These are phyloP conservation scores for Sporothrix globosa DNA, from an alignment of 2,329 filamentous ascomycete species.

Conservation along the genomic window DNA sequence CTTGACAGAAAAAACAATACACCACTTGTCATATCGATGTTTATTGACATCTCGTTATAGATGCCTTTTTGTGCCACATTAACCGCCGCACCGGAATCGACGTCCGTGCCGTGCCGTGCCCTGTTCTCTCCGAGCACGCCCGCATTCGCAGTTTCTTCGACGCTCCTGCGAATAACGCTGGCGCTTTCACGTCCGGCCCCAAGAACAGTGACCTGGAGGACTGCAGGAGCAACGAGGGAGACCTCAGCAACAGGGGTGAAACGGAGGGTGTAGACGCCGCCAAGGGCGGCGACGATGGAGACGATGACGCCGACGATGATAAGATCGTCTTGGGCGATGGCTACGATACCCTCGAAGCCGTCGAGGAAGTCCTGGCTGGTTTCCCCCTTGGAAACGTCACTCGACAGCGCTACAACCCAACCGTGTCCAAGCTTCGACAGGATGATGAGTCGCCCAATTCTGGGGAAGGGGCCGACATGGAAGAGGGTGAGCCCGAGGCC, in stretches of 20 bases:
- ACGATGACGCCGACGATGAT: not conserved
- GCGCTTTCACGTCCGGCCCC: not conserved
- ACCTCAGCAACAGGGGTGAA: not conserved
- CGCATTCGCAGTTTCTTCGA: constrained; percentile 2
- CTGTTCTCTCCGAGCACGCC: constrained; percentile 19
- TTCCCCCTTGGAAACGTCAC: constrained; percentile 18
- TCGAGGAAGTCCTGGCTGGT: not conserved
- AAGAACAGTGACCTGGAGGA: not conserved
- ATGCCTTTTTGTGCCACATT: constrained; percentile 27
- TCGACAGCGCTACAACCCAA: not conserved
- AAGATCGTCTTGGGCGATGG: not conserved
- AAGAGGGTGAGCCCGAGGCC: not conserved
- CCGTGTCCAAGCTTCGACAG: not conserved
- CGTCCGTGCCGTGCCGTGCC: constrained; percentile 8
- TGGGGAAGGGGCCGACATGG: not conserved
- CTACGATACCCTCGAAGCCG: not conserved
- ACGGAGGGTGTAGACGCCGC: not conserved
- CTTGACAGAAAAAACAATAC: not conserved
- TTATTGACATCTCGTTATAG: constrained; percentile 21
- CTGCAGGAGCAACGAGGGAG: not conserved
- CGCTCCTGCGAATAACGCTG: not conserved
- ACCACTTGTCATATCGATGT: not conserved
- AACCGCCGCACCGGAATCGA: constrained; percentile 7
- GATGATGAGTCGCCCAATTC: too few relatives aligned
- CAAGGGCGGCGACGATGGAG: not conserved